Conservation (phyloP, 1,284 basidiomycete species). For the Exsudoporus floridanus region DNA sequence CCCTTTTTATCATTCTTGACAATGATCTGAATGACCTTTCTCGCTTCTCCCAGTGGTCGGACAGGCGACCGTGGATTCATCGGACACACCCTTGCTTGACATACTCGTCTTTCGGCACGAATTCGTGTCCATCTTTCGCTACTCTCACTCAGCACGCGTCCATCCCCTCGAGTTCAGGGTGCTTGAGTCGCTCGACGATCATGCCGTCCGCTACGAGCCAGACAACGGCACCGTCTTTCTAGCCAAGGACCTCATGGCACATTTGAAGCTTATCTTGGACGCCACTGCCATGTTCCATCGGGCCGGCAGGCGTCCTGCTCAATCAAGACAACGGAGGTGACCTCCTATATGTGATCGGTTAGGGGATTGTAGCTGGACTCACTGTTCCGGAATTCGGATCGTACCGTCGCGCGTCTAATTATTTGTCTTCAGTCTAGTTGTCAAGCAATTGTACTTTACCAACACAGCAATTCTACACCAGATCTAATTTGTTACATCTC, state of each 20-base stretch:
- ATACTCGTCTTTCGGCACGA: constrained; percentile 52
- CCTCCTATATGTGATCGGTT: neutral
- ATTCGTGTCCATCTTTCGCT: constrained; percentile 59
- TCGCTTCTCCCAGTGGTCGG: constrained; percentile 5
- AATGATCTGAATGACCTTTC: neutral
- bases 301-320: constrained; percentile 2
- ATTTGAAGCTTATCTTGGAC: constrained; percentile 46
- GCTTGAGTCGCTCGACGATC: constrained; percentile 52
- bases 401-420: neutral
- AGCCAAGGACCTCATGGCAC: constrained; percentile 54
- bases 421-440: neutral
- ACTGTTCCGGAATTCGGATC: neutral
- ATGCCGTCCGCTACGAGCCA: constrained; percentile 54
- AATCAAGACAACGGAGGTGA: constrained; percentile 15
- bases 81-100: constrained; percentile 17
- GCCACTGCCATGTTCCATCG: constrained; percentile 17
- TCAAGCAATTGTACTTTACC: constrained; percentile 20
- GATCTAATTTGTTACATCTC: neutral
- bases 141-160: constrained; percentile 44
- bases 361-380: neutral
- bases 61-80: constrained; percentile 16
- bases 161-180: constrained; percentile 55
- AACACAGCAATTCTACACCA: constrained; percentile 4
- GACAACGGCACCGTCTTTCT: constrained; percentile 64
- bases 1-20: neutral